These are phyloP conservation scores for Kregervanrija delftensis DNA, from an alignment of 805 yeast species.

Conservation along the genomic window DNA sequence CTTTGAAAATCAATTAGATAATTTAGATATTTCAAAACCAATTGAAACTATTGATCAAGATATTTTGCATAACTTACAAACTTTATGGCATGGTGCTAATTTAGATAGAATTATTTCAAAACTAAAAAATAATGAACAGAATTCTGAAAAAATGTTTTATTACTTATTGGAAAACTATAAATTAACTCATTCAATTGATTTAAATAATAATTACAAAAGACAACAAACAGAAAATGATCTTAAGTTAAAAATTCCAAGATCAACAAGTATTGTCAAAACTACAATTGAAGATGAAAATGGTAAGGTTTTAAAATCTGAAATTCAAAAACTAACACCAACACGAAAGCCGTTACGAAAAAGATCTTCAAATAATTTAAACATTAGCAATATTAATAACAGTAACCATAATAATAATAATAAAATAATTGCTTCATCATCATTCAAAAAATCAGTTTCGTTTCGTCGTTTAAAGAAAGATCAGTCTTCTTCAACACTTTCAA, in stretches of 20 bases:
- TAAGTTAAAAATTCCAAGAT: conserved; percentile 16
- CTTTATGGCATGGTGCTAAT: conserved; percentile 50
- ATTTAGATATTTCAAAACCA: conserved; percentile 23
- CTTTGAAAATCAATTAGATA: conserved; percentile 11
- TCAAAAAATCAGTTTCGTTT: conserved; percentile 42
- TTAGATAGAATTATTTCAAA: conserved; percentile 26
- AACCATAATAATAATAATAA: conserved; percentile 20
- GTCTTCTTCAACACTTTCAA: conserved; percentile 7
- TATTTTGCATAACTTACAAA: conserved; percentile 46
- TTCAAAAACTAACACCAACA: conserved; percentile 5
- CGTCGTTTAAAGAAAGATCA: conserved; percentile 16
- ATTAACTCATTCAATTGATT: conserved; percentile 17
- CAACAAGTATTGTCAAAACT: conserved; percentile 27
- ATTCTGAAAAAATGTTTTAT: conserved; percentile 32
- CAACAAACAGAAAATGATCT: no score
- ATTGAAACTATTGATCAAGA: conserved; percentile 36
- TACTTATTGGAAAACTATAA: conserved; percentile 28
- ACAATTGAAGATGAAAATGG: conserved; percentile 30
- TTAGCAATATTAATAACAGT: neutral
- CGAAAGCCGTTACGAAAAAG: neutral
- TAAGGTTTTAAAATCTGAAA: conserved; percentile 18
- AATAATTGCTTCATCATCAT: conserved; percentile 42
- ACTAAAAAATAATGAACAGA: conserved; percentile 18
- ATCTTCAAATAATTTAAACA: neutral
- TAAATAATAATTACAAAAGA: neutral